A percentile compares a stretch with the other conserved stretches of the same genome.
These are phyloP conservation scores for Cymbopogon flexuosus DNA, from an alignment of 202 grass and related monocot genomes.

Conservation along the genomic window DNA sequence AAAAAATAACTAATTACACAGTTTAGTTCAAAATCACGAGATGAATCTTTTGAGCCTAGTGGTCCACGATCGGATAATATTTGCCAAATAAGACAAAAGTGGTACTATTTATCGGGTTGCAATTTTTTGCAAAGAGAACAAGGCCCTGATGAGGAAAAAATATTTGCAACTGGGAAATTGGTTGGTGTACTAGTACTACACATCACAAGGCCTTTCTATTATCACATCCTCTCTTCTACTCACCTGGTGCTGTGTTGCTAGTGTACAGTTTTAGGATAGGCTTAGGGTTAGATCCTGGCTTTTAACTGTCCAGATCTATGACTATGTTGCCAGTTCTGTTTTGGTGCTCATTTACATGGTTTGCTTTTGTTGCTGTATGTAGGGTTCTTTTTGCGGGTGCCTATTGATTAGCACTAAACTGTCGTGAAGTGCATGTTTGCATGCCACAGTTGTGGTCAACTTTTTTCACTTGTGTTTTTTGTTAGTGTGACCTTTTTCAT, in stretches of 20 bases:
- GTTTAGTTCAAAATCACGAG: no score
- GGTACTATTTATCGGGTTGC: no score
- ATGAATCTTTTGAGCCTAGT: no score
- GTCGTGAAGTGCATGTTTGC: background rate
- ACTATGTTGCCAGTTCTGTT: background rate
- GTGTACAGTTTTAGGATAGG: background rate
- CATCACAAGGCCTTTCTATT: background rate
- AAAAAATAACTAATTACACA: no score
- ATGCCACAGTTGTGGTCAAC: background rate
- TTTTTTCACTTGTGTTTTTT: background rate
- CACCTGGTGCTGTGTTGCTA: constrained; percentile 1
- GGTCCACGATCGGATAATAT: no score
- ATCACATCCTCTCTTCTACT: background rate
- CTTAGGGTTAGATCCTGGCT: constrained; percentile 5
- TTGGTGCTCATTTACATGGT: background rate
- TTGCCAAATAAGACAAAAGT: no score
- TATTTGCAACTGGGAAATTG: constrained; percentile 18
- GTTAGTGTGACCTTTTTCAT: background rate
- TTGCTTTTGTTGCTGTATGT: background rate
- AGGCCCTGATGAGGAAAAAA: background rate
- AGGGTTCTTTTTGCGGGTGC: background rate
- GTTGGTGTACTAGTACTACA: constrained; percentile 4
- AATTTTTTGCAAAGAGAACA: no score
- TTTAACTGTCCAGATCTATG: background rate
- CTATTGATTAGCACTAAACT: background rate